Base-by-base conservation (phyloP, 768 basidiomycete genomes). In the Auriscalpium vulgare region DNA sequence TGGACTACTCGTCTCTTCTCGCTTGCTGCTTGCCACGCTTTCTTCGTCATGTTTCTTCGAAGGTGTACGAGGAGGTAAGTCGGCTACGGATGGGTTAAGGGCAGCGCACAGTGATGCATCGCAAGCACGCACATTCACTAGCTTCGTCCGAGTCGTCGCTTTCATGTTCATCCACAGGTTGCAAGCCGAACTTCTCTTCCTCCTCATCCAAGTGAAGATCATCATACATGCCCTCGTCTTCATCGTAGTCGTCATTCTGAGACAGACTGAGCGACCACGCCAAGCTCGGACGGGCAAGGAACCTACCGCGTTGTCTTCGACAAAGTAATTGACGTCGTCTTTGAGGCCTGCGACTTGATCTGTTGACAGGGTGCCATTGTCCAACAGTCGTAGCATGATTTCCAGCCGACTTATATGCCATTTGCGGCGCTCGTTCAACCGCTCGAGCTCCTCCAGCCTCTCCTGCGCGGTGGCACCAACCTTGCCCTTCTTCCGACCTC, bases 171-270 rank as follows among this genome's bases (percentile, higher is more conserved):
- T 93, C 89, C 51, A 84, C 83, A 56, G 69, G 75, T 53, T 80
- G 81, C 45, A 90, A 75, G 54, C 90, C 88, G 66, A 94, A 93
- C 67, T 90, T 88, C 74, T 93, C 93, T 67, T 98, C 95, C 69
- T 97, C 93, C 66, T 97, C 95, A 63, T 97, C 91, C 47, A 99
- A 86, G 65, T 91, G 91, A 59, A 99, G 90, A 14, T 98, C 97
- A 63, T 98, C 97, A 66, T 99, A 99, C 51, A 99, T 89, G 48
- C 91, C 94, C 68, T 94, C 89, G 66, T 98, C 92, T 68, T 95
- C 95, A 56, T 98, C 94, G 70, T 97, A 99, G 64, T 91, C 88
- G 65, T 98, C 97, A 53, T 95, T 93, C 97, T 98, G 69, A 36
- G 19, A 45, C 16, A 51, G 44, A 19, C 45, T 50, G 7, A 51